Evolutionary conservation across 495 filamentous ascomycete genomes (phyloP), one percentile per base, ranked within the genome.

Genomic region (Staphylotrichum longicolle): DNA sequence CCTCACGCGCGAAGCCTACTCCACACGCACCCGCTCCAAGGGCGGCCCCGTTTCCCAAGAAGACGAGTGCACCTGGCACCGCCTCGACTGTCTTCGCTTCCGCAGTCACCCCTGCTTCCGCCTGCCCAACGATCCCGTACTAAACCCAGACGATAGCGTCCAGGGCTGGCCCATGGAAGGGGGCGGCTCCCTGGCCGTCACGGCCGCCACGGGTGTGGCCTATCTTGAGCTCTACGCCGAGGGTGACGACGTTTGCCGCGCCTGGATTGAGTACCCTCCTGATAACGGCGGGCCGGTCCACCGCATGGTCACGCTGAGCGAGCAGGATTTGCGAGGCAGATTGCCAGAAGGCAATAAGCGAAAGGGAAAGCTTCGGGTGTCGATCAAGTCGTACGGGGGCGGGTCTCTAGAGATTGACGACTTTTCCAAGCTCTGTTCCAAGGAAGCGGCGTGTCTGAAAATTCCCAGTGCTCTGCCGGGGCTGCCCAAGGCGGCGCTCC

Each of bases 101-200:
- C 87, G 91, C 40, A 89, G 85, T 60, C 94, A 98, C 68, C 93
- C 94, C 1, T 93, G 91, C 74, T 97, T 98, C 75, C 80, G 85
- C 15, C 80, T 94, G 46, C 91, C 93, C 9, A 87, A 85, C 55
- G 94, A 98, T 68, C 72, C 82, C 3, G 71, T 81, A n/a, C 65
- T 80, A 12, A 82, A 80, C 68, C 73, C 80, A 10, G 92, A 96
- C 63, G 85, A 87, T 27, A 95, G 90, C 63, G 82, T 96, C 12
- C 91, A 95, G 61, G 87, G 89, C 3, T 98, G 91, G 90, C 85
- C 90, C 3, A 85, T 94, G 9, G 92, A 94, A 51, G 88, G 85
- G 63, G 88, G 86, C 63, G 88, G 90, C 32, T 87, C 87, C 44
- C 83, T 94, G 45, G 75, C 95, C 57, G 83, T 91, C 42, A 95